Conservation (phyloP, 2,329 filamentous ascomycete genomes). For the Pyrenophora teres region DNA sequence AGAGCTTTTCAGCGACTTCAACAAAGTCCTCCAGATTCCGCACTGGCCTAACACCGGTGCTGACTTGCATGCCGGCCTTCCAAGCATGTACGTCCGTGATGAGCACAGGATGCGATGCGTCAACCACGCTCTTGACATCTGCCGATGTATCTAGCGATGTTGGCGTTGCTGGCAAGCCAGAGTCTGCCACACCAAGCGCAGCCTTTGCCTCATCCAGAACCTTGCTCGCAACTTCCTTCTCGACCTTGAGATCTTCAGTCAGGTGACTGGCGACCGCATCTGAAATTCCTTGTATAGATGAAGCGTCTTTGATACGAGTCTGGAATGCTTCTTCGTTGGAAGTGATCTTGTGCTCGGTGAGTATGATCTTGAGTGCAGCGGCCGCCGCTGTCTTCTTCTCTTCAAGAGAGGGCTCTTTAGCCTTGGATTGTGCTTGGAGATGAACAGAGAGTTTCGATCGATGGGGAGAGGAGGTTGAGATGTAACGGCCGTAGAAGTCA, state of each 20-base stretch:
- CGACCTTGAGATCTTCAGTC: constrained; percentile 50
- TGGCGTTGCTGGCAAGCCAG: constrained; percentile 48
- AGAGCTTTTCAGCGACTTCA: constrained; percentile 56
- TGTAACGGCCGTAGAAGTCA: constrained; percentile 75
- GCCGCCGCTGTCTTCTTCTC: constrained; percentile 52
- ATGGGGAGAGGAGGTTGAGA: constrained; percentile 72
- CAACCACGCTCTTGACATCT: constrained; percentile 29
- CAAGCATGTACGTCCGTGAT: constrained; percentile 81
- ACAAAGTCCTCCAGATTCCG: constrained; percentile 83
- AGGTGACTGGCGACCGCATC: constrained; percentile 58
- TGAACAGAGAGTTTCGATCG: constrained; percentile 87
- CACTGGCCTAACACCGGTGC: constrained; percentile 71
- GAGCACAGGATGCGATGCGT: constrained; percentile 54
- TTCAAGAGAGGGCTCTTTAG: constrained; percentile 42
- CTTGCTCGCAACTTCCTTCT: constrained; percentile 55
- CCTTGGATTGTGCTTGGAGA: constrained; percentile 71
- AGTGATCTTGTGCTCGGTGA: constrained; percentile 54
- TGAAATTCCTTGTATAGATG: constrained; percentile 55
- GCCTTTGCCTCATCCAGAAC: constrained; percentile 57
- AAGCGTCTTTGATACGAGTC: constrained; percentile 52
- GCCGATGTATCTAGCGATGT: constrained; percentile 39
- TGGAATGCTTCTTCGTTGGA: constrained; percentile 50
- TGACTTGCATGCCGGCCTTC: constrained; percentile 76
- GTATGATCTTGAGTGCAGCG: constrained; percentile 48
- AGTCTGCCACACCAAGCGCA: constrained; percentile 49